Base-by-base conservation (phyloP, 78 protist genomes). In the Isochrysis galbana region DNA sequence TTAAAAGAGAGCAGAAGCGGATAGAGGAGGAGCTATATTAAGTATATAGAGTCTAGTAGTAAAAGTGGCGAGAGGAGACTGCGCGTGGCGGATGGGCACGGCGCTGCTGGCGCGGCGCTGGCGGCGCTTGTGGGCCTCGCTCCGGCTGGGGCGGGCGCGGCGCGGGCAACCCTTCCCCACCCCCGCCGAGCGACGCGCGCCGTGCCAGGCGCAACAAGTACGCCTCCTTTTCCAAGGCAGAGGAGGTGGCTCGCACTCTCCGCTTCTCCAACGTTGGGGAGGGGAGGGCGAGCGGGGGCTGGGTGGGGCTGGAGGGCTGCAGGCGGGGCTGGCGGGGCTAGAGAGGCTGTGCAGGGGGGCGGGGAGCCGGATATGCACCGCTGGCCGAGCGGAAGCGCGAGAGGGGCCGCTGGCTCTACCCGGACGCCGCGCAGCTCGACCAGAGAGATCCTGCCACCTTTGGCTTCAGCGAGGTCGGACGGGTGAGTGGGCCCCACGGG, bases 401-500 rank as follows among this genome's bases (percentile, higher is more conserved):
- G 88, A 46, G 88, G 41, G 54, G 38, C 0, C 41, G 5, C n/a
- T 26, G 51, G 55, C 5, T 1, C 39, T 80, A 44, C 55, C 88
- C 88, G 4, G 88, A 80, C 21, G 55, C 88, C 0, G n/a, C 88
- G 26, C n/a, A 42, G 88, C 41, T 80, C 41, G 88, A 80, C 54
- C 88, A 44, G 55, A 0, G 23, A n/a, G 88, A 80, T 36, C 88
- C 88, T 11, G 0, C 88, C 0, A 44, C 88, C 10, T 80, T 80
- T 44, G 88, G 88, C 39, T 80, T 80, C 88, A 26, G 14, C 29
- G 88, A 80, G 88, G 19, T 80, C 55, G 88, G 88, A 3, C 29
- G 11, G 25, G 55, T 80, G 55, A 3, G 21, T 0, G 88, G 55
- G 25, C 55, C 88, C 26, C 88, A 80, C 41, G 88, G 88, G 22